These are phyloP conservation scores for Tilletia horrida DNA, from an alignment of 1,284 basidiomycete species.

Conservation along the genomic window DNA sequence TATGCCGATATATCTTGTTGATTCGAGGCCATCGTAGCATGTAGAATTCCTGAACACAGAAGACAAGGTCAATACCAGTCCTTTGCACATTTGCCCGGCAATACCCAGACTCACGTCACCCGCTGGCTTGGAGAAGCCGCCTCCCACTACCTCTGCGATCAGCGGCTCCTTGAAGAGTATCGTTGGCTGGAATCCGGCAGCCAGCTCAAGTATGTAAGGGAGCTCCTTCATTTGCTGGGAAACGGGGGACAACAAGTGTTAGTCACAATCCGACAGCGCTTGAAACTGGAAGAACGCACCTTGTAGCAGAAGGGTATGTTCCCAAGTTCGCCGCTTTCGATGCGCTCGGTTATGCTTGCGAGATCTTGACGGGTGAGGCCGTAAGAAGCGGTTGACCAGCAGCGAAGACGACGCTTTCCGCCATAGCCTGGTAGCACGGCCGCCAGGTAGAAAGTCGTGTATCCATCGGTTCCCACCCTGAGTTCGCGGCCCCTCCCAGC, in stretches of 20 bases:
- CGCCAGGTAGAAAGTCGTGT: conserved; percentile 1
- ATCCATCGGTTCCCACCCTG: conserved; percentile 6
- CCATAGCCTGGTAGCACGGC: not conserved
- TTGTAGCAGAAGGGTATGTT: not conserved
- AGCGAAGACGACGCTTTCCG: not conserved
- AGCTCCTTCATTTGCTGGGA: not conserved
- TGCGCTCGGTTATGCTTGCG: not conserved
- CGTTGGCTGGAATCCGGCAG: not conserved
- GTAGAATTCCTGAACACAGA: not conserved
- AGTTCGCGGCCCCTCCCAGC: not conserved
- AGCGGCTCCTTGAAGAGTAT: not conserved
- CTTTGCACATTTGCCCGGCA: not conserved
- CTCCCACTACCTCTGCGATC: not conserved
- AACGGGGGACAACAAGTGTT: not conserved
- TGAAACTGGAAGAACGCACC: not conserved
- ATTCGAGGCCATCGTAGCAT: conserved; percentile 13
- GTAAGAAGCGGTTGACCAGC: not conserved
- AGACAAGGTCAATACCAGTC: not conserved
- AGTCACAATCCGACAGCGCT: not conserved
- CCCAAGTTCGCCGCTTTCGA: not conserved
- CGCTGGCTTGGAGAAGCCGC: conserved; percentile 1
- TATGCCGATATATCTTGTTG: not conserved
- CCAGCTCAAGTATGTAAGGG: conserved; percentile 1
- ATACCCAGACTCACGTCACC: not conserved
- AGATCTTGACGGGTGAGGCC: not conserved